Evolutionary conservation across 768 basidiomycete genomes (phyloP), one percentile per base, ranked within the genome.

Genomic region (Tricholomella constricta): DNA sequence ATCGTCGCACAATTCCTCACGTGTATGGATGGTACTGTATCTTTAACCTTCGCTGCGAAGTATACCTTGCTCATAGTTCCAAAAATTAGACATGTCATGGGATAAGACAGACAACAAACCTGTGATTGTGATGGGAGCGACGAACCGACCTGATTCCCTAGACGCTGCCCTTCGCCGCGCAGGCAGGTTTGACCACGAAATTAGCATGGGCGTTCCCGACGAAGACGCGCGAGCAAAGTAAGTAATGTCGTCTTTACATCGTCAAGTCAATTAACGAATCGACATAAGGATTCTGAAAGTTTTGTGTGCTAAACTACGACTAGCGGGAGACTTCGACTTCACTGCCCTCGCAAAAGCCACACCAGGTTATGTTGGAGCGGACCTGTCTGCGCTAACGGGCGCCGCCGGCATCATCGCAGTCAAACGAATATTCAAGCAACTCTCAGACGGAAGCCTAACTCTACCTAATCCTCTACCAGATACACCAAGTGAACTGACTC

Each of bases 1-100:
- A 98, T 99, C 45, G 96, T 99, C 9, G 96, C 96, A 0, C 97
- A 99, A 67, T 91, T 99, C 58, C 71, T 98, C 50, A 98, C 96
- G 0, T 98, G 96, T 74, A 97, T 99, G 92, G 97, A 99, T 68
- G 96, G 96, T 97, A 61, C 37, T 83, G 65, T 49, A 3, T 27
- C 35, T 6, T 40, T 32, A n/a, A 20, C 46, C 15, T 3, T n/a
- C 5, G 3, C 20, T 29, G 50, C 31, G 41, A 12, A 15, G 14
- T 10, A 22, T 26, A 25, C 12, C n/a, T 15, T 14, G 4, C 19
- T 49, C 3, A 51, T 36, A 34, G 42, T 51, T 47, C 54, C 34
- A 20, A 23, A 31, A 22, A 12, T 34, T 44, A 98, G 96, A 98
- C 59, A 79, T 98, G 72, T 89, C 95, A 23, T 95, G 91, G 93